Percentiles rank a stretch among this genome's conserved stretches.
Evolutionary conservation across 768 basidiomycete species (phyloP).

Genomic region (Tylopilus subfusipes): DNA sequence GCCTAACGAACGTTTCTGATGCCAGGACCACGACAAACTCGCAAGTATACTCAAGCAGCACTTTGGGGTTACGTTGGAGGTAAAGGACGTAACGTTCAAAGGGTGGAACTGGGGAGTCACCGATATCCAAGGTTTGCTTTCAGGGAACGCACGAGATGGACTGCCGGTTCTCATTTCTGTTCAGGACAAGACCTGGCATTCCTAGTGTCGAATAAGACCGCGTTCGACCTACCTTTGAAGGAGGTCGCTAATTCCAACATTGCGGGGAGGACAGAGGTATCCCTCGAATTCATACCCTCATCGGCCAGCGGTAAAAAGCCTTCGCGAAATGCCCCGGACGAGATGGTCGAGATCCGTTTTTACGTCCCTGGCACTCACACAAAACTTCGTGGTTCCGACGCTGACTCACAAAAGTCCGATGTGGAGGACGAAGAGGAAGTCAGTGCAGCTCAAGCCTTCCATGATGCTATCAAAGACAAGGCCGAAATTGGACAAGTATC

Average conservation of each 20-base stretch:
- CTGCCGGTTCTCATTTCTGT: background rate
- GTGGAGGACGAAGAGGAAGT: constrained; percentile 70
- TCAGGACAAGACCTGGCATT: constrained; percentile 91
- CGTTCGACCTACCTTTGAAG: constrained; percentile 85
- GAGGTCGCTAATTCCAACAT: constrained; percentile 97
- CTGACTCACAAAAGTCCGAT: constrained; percentile 70
- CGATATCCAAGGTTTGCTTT: constrained; percentile 78
- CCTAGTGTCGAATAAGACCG: constrained; percentile 78
- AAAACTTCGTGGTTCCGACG: constrained; percentile 63
- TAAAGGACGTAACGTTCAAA: constrained; percentile 81
- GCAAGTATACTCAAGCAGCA: constrained; percentile 77
- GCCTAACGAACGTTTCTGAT: background rate
- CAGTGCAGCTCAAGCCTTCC: constrained; percentile 94
- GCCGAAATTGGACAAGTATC: constrained; percentile 90
- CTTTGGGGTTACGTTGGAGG: constrained; percentile 82
- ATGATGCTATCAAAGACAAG: constrained; percentile 93
- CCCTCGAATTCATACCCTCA: constrained; percentile 80
- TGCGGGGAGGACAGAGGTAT: constrained; percentile 96
- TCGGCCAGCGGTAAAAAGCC: constrained; percentile 43
- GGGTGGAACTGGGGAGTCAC: constrained; percentile 99
- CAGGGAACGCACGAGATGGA: background rate
- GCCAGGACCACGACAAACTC: constrained; percentile 88
- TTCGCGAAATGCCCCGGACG: constrained; percentile 54
- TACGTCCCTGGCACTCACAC: constrained; percentile 82
- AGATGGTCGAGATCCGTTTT: constrained; percentile 95